Evolutionary conservation across 2,329 filamentous ascomycete genomes (phyloP), one percentile per base, ranked within the genome.

Genomic region (Blastomyces parvus): DNA sequence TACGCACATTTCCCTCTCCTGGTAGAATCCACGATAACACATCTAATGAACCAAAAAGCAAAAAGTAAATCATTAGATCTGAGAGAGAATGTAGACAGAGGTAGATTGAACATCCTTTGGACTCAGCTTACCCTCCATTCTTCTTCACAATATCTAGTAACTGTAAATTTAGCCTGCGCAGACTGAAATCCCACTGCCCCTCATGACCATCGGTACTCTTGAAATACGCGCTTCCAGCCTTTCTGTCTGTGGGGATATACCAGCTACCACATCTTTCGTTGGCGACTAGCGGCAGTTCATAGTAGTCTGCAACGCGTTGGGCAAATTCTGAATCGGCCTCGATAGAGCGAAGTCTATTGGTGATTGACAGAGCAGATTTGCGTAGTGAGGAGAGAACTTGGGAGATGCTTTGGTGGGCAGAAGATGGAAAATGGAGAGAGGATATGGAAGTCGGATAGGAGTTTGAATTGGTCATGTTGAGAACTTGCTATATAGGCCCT

Each of bases 201-300:
- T 87, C 86, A 74, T 99, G 94, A 0, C 94, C 94, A 77, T 99
- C 94, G 1, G 94, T 99, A 76, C 90, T 96, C 81, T 99, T 99
- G 78, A 97, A 99, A 77, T 97, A 99, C 40, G 88, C 90, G 67
- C 89, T 91, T 40, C 84, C 89, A 0, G 73, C 77, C 17, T 93
- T 94, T 33, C 71, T 71, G 8, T 74, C 74, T 0, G 87, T 87
- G 2, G 78, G 76, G 33, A 97, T 88, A 74, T 97, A 97, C 94
- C 94, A 99, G 76, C 90, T 93, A 0, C 94, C 94, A 74, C 94
- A 97, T 64, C 94, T 84, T 79, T 97, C 92, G 72, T 99, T 99
- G 38, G 93, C 91, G 17, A 97, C 81, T 1, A 97, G 79, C 0
- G 91, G 91, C 1, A 93, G 79, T 2, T 70, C 67, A 68, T 81